These are phyloP conservation scores for Stromatinia cepivora DNA, from an alignment of 2,329 filamentous ascomycete genomes.

Conservation along the genomic window DNA sequence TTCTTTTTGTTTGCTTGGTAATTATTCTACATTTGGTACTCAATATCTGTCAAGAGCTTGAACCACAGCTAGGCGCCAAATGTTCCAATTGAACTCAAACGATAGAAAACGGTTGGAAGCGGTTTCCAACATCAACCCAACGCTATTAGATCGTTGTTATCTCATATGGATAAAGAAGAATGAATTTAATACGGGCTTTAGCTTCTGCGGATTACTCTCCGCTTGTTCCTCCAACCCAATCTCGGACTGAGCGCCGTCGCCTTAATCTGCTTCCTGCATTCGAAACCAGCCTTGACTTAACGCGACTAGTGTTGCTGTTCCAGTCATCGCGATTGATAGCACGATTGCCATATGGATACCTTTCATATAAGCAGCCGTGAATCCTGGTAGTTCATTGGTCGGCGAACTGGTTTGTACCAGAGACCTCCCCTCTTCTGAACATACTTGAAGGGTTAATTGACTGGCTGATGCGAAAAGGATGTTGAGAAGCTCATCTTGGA, in stretches of 20 bases:
- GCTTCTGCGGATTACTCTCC: not conserved
- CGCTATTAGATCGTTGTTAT: not conserved
- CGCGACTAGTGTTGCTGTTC: not conserved
- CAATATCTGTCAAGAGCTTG: not conserved
- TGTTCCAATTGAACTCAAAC: not conserved
- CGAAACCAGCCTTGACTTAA: not conserved
- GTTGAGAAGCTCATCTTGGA: not conserved
- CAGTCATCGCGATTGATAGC: not conserved
- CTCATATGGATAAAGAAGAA: too few species aligned
- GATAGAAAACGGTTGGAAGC: not conserved
- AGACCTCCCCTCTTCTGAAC: not conserved
- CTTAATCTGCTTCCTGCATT: not conserved
- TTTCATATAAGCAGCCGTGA: not conserved
- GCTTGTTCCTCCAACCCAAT: not conserved
- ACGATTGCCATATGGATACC: not conserved
- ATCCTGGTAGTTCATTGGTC: not conserved
- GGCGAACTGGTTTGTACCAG: not conserved
- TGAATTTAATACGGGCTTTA: too few species aligned
- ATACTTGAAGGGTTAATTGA: not conserved
- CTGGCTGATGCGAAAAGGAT: not conserved
- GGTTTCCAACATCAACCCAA: not conserved
- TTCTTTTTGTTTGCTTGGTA: too few species aligned
- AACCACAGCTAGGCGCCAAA: too few species aligned
- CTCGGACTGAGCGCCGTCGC: not conserved
- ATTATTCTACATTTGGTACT: not conserved